Evolutionary conservation across 2,329 filamentous ascomycete species (phyloP).

Genomic region (Chalaropsis thielavioides): DNA sequence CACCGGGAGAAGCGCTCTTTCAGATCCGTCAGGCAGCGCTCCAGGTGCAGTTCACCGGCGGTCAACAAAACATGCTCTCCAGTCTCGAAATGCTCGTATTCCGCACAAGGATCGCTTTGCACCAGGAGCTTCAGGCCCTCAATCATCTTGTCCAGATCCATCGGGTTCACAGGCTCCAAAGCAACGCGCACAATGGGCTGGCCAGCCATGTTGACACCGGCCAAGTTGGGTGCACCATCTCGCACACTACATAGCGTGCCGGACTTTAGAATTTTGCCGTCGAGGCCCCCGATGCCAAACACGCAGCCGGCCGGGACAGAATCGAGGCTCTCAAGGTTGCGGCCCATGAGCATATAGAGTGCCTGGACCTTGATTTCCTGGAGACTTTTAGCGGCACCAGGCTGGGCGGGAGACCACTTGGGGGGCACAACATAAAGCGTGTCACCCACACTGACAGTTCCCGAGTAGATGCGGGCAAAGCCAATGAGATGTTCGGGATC

Average conservation of each 20-base stretch:
- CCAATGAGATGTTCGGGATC: conserved; percentile 85
- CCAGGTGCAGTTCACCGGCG: conserved; percentile 85
- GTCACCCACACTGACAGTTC: conserved; percentile 77
- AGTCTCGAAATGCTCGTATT: conserved; percentile 84
- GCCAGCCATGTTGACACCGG: conserved; percentile 63
- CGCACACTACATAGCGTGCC: conserved; percentile 83
- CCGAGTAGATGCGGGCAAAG: conserved; percentile 87
- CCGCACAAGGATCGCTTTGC: conserved; percentile 87
- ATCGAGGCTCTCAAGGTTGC: conserved; percentile 65
- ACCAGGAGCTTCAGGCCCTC: conserved; percentile 72
- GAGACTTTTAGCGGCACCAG: conserved; percentile 56
- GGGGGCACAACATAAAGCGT: conserved; percentile 81
- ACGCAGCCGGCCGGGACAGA: conserved; percentile 87
- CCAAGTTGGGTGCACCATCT: conserved; percentile 77
- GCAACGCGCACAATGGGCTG: conserved; percentile 92
- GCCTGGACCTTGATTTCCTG: conserved; percentile 73
- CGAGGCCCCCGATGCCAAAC: conserved; percentile 85
- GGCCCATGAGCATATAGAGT: conserved; percentile 91
- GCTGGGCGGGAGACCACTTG: conserved; percentile 75
- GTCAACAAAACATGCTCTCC: conserved; percentile 93
- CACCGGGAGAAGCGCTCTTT: conserved; percentile 85
- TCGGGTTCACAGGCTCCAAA: conserved; percentile 81
- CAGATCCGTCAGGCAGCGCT: conserved; percentile 84
- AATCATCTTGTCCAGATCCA: conserved; percentile 90
- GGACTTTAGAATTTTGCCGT: conserved; percentile 87